Conservation (phyloP, 345 rosid genomes). For the Hibiscus trionum region DNA sequence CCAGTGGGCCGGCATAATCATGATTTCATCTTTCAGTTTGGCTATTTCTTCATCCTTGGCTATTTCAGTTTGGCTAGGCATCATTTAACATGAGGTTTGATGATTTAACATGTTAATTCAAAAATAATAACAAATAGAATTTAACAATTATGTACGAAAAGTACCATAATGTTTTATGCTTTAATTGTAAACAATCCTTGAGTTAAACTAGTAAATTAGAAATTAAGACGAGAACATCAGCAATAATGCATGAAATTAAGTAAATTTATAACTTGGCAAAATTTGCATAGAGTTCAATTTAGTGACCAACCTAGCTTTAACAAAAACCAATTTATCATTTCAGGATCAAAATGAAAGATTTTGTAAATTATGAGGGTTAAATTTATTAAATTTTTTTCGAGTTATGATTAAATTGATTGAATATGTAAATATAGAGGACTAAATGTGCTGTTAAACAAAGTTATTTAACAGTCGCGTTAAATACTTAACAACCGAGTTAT, state of each 20-base stretch:
- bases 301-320: background rate
- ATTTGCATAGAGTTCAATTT: background rate
- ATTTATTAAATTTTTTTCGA: too few species aligned
- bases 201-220: background rate
- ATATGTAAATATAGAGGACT: too few species aligned
- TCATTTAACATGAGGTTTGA: background rate
- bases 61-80: background rate
- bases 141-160: background rate
- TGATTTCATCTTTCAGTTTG: conserved; percentile 64
- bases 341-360: too few species aligned
- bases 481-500: too few species aligned
- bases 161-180: background rate
- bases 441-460: too few species aligned
- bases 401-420: too few species aligned
- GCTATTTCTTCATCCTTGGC: conserved; percentile 66
- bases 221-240: too few species aligned
- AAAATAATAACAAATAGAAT: background rate
- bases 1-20: conserved; percentile 78
- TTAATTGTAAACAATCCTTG: background rate
- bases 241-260: background rate
- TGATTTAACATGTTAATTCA: background rate
- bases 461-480: too few species aligned
- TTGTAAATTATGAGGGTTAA: too few species aligned
- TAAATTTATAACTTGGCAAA: background rate
- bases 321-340: background rate